phyloP scores from a whole-genome alignment of 2,329 filamentous ascomycete genomes.

The Beauveria australis region DNA sequence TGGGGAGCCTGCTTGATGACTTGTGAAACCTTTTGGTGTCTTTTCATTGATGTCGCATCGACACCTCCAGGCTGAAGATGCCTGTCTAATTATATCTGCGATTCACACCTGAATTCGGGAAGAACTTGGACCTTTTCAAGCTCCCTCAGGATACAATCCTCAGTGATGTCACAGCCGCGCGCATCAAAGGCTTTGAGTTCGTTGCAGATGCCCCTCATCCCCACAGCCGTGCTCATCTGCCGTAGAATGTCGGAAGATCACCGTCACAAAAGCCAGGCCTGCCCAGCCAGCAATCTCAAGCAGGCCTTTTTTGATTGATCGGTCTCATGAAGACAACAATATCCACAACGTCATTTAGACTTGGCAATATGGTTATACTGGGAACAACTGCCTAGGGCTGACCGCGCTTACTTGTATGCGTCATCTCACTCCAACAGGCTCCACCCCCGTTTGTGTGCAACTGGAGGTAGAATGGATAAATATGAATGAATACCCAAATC shows the following conservation, averaged over 20 bases:
- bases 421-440: neutral
- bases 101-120: too few relatives aligned
- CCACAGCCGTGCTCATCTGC: neutral
- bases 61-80: neutral
- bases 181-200: neutral
- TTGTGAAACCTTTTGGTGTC: neutral
- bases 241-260: neutral
- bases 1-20: neutral
- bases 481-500: neutral
- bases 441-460: neutral
- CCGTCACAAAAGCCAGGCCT: neutral
- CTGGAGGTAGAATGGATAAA: neutral
- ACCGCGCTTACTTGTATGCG: neutral
- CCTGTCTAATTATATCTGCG: neutral
- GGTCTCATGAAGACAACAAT: too few relatives aligned
- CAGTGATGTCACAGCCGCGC: neutral
- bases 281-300: neutral
- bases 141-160: neutral
- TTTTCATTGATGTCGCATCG: too few relatives aligned
- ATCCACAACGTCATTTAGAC: too few relatives aligned
- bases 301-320: too few relatives aligned
- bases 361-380: too few relatives aligned
- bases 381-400: too few relatives aligned
- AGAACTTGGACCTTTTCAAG: too few relatives aligned
- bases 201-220: neutral